These are phyloP conservation scores for Suhomyces anneliseae DNA, from an alignment of 1,139 yeast genomes.

Conservation along the genomic window DNA sequence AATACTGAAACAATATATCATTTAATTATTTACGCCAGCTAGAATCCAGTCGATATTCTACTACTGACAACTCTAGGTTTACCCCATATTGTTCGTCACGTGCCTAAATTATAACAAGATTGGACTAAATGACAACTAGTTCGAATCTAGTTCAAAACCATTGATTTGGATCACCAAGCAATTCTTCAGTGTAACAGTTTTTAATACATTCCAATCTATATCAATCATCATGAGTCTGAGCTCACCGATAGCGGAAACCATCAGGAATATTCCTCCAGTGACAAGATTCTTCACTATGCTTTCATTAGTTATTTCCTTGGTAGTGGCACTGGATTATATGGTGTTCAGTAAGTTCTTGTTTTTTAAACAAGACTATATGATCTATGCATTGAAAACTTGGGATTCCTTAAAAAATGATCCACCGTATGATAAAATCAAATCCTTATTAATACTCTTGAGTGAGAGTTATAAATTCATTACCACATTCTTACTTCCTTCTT, in stretches of 20 bases:
- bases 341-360: neutral
- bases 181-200: too few species aligned
- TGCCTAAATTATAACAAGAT: too few species aligned
- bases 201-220: too few species aligned
- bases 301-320: constrained; percentile 31
- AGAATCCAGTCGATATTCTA: too few species aligned
- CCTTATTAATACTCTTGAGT: constrained; percentile 13
- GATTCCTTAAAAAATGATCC: constrained; percentile 4
- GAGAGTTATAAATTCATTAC: constrained; percentile 51
- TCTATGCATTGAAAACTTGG: too few species aligned
- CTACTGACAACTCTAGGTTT: too few species aligned
- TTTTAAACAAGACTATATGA: neutral
- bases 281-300: constrained; percentile 46
- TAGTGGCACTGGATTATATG: neutral
- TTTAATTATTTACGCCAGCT: too few species aligned
- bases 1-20: too few species aligned
- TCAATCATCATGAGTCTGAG: neutral
- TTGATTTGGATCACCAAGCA: too few species aligned
- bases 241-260: constrained; percentile 27
- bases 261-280: constrained; percentile 45
- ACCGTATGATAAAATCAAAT: constrained; percentile 4
- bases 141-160: too few species aligned
- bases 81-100: too few species aligned
- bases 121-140: too few species aligned
- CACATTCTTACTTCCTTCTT: constrained; percentile 47